A percentile compares a stretch with the other conserved stretches of the same genome.
phyloP scores from a whole-genome alignment of 306 rosid species.

The Medicago lupulina region DNA sequence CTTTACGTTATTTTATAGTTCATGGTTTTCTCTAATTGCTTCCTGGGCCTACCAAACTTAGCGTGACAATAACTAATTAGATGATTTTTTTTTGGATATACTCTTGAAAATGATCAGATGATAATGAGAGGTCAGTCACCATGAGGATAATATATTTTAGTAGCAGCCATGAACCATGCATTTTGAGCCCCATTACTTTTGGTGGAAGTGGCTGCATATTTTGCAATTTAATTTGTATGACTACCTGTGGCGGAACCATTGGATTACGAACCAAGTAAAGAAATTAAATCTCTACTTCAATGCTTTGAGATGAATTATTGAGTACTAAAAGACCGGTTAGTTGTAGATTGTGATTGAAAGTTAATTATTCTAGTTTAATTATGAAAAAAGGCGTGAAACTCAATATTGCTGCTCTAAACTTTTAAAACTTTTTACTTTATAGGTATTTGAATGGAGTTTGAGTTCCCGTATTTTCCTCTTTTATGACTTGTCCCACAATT shows the following conservation, averaged over 20 bases:
- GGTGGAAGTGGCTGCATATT: not conserved
- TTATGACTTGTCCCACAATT: no score
- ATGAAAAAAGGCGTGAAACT: not conserved
- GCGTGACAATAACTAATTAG: slow-evolving; percentile 19
- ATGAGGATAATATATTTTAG: slow-evolving; percentile 51
- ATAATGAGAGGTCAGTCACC: slow-evolving; percentile 34
- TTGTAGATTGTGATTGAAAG: no score
- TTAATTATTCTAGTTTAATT: not conserved
- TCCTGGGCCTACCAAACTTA: slow-evolving; percentile 41
- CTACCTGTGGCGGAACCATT: not conserved
- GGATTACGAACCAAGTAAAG: not conserved
- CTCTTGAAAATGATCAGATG: slow-evolving; percentile 19
- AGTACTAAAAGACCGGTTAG: not conserved
- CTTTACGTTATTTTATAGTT: slow-evolving; percentile 26
- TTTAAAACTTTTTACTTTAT: no score
- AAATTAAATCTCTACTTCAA: not conserved
- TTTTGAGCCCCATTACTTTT: slow-evolving; percentile 21
- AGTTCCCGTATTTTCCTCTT: no score
- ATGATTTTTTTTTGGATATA: slow-evolving; percentile 10
- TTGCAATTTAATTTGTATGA: not conserved
- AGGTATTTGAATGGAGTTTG: no score
- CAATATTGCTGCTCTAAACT: not conserved
- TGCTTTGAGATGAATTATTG: not conserved
- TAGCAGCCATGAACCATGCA: slow-evolving; percentile 25
- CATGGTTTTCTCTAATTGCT: slow-evolving; percentile 40